Conservation (phyloP, 1,139 yeast species). For the Suhomyces ambrosiae region DNA sequence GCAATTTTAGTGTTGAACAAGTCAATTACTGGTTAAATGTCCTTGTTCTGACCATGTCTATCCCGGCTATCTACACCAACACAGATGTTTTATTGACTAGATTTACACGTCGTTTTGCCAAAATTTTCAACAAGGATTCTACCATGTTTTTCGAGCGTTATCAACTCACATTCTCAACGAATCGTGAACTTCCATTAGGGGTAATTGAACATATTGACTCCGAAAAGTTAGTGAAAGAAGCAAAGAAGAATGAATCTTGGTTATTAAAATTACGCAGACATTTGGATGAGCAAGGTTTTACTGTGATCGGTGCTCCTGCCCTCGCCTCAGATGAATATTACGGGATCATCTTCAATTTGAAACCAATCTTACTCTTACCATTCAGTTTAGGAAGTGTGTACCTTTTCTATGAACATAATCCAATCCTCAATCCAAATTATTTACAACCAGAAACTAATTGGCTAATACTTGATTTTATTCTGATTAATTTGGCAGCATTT, state of each 20-base stretch:
- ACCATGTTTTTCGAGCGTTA: slow-evolving; percentile 22
- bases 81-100: slow-evolving; percentile 7
- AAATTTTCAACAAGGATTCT: slow-evolving; percentile 9
- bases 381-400: slow-evolving; percentile 21
- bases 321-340: slow-evolving; percentile 23
- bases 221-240: slow-evolving; percentile 12
- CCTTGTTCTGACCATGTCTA: slow-evolving; percentile 1
- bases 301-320: slow-evolving; percentile 20
- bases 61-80: slow-evolving; percentile 7
- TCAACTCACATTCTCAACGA: slow-evolving; percentile 22
- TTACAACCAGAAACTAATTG: slow-evolving; percentile 23
- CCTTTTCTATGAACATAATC: slow-evolving; percentile 26
- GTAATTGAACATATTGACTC: slow-evolving; percentile 19
- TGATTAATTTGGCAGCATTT: slow-evolving; percentile 37
- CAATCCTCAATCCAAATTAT: slow-evolving; percentile 19
- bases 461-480: slow-evolving; percentile 36
- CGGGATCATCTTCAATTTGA: slow-evolving; percentile 38
- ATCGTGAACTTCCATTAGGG: slow-evolving; percentile 27
- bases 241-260: slow-evolving; percentile 20
- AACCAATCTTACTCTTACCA: slow-evolving; percentile 30
- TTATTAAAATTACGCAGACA: slow-evolving; percentile 17
- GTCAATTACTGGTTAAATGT: slow-evolving; percentile 31
- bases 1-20: slow-evolving; percentile 28
- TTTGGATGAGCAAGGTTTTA: slow-evolving; percentile 19
- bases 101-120: slow-evolving; percentile 7